Conservation (phyloP, 805 yeast species). For the Alloascoidea africana region DNA sequence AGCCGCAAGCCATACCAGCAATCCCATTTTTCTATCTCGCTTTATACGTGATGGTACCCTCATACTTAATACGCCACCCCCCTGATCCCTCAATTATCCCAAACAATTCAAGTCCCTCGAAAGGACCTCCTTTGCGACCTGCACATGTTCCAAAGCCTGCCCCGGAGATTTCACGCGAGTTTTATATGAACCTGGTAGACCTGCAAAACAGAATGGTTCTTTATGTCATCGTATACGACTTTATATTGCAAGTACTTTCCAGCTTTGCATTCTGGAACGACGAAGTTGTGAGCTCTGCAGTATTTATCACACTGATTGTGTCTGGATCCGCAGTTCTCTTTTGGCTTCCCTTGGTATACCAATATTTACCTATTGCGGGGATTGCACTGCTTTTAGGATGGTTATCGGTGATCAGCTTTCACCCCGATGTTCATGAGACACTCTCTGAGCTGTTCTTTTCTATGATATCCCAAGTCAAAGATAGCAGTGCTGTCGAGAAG, state of each 20-base stretch:
- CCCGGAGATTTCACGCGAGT: slow-evolving; percentile 61
- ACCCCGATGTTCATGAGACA: not conserved
- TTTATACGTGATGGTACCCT: slow-evolving; percentile 44
- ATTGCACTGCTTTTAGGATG: not conserved
- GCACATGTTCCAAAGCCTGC: slow-evolving; percentile 46
- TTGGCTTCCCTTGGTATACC: not conserved
- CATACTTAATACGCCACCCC: slow-evolving; percentile 39
- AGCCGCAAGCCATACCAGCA: slow-evolving; percentile 35
- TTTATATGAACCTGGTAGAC: slow-evolving; percentile 59
- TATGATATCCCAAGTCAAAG: no score
- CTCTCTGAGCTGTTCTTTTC: no score
- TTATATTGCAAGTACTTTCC: slow-evolving; percentile 26
- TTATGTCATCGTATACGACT: slow-evolving; percentile 49
- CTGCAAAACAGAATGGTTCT: slow-evolving; percentile 60
- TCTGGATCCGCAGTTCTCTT: no score
- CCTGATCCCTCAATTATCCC: slow-evolving; percentile 28
- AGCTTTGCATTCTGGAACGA: slow-evolving; percentile 49
- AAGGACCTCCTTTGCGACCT: slow-evolving; percentile 28
- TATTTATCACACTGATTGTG: not conserved
- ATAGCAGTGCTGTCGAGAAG: no score
- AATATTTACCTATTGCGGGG: not conserved
- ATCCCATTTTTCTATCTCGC: slow-evolving; percentile 31
- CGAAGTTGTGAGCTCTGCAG: slow-evolving; percentile 17
- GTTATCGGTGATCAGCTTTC: not conserved
- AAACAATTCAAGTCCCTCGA: slow-evolving; percentile 27